Evolutionary conservation across 768 basidiomycete genomes (phyloP), one percentile per base, ranked within the genome.

Genomic region (Asterophora parasitica): DNA sequence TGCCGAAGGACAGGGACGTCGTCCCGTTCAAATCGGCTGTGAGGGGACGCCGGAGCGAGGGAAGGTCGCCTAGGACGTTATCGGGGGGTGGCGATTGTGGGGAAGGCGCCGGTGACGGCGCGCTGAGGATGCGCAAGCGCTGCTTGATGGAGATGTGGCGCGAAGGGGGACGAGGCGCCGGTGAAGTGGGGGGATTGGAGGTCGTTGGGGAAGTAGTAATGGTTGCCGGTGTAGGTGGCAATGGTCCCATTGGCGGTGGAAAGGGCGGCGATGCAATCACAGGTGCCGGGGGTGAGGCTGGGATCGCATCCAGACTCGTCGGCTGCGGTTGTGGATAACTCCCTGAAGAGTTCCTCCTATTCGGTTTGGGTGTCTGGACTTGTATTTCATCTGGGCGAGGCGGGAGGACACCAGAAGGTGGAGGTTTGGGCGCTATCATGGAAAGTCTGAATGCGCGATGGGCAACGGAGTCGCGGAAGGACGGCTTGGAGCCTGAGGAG

Each of bases 61-160:
- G 30, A 31, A 31, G 30, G 30, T 32, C 35, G 32, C 27, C 11
- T 16, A 49, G 37, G 31, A 55, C 39, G n/a, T 46, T 12, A 26
- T 58, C 55, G 52, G 61, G 51, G 9, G 61, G 51, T 23, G 60
- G 60, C 23, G 23, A 3, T 15, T 54, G 52, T 28, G 23, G 23
- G 9, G 62, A 48, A 3, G 67, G 51, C 9, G 66, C 51, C 10
- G 62, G 41, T 8, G 81, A 65, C 17, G 83, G 83, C 3, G 82
- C 73, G 58, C 83, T 87, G 42, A 81, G 74, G 42, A 84, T 80
- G 42, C 87, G 81, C 45, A 87, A 57, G 28, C 87, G 83, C 52
- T 79, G 79, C 55, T 75, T 79, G 55, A 88, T 56, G 9, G 81
- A 79, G 2, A 73, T 54, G 37, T 69, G 64, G 5, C 71, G 67